phyloP scores from a whole-genome alignment of 148 eudicot genomes.

The Amaranthus palmeri region DNA sequence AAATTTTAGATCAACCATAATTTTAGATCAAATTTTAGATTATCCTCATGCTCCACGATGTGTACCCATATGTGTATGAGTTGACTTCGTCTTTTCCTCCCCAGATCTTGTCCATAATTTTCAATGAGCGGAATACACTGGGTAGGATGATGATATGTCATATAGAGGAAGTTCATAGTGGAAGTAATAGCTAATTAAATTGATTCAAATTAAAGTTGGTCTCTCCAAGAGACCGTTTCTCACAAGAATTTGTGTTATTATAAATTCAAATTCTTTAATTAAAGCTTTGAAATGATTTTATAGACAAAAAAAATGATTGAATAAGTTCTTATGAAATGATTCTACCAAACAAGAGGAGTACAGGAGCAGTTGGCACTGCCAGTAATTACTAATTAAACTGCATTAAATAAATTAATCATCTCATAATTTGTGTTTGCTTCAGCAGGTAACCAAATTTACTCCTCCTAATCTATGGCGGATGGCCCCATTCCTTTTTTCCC shows the following conservation, averaged over 20 bases:
- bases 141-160: too few species aligned
- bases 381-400: constrained; percentile 29
- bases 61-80: too few species aligned
- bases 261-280: too few species aligned
- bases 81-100: too few species aligned
- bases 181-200: constrained; percentile 23
- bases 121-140: too few species aligned
- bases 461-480: neutral
- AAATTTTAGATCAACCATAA: neutral
- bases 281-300: too few species aligned
- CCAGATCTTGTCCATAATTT: too few species aligned
- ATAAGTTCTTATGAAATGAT: constrained; percentile 33
- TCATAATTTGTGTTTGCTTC: constrained; percentile 46
- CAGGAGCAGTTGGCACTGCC: constrained; percentile 47
- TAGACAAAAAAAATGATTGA: constrained; percentile 26
- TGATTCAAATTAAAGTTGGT: too few species aligned
- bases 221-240: too few species aligned
- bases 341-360: constrained; percentile 32
- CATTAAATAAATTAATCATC: constrained; percentile 38
- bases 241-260: too few species aligned
- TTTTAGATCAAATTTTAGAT: too few species aligned
- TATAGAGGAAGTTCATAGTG: neutral
- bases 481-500: neutral
- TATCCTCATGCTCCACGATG: too few species aligned
- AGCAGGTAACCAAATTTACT: constrained; percentile 40